phyloP scores from a whole-genome alignment of 352 stramenopile genomes.

The Pythium aquatile region DNA sequence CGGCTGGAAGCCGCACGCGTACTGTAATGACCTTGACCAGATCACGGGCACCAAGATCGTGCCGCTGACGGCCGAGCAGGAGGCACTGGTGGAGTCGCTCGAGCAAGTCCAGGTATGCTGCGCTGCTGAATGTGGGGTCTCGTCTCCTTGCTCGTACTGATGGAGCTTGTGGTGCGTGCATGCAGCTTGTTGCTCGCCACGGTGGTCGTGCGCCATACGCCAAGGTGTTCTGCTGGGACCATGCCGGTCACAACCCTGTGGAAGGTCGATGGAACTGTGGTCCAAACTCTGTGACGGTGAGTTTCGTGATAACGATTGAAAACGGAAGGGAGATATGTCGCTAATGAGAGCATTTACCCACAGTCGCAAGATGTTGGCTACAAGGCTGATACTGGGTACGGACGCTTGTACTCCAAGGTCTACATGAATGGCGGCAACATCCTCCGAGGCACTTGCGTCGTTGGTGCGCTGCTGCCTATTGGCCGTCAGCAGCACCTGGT shows the following conservation, averaged over 20 bases:
- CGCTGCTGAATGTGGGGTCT: neutral
- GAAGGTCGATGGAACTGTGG: constrained; percentile 72
- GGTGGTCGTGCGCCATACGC: constrained; percentile 73
- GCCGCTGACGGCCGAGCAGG: constrained; percentile 57
- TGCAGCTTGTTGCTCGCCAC: constrained; percentile 69
- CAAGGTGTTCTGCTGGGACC: constrained; percentile 78
- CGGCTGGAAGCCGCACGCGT: constrained; percentile 73
- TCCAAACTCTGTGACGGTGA: constrained; percentile 69
- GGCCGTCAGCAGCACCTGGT: constrained; percentile 79
- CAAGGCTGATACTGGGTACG: constrained; percentile 50
- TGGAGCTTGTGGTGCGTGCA: constrained; percentile 1
- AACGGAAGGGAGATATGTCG: neutral
- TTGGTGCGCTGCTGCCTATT: constrained; percentile 68
- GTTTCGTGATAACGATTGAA: constrained; percentile 8
- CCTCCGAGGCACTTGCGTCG: constrained; percentile 66
- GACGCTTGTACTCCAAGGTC: constrained; percentile 74
- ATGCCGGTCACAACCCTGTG: constrained; percentile 65
- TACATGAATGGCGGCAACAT: constrained; percentile 81
- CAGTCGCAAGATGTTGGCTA: constrained; percentile 76
- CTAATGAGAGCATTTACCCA: neutral
- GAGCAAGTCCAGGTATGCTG: constrained; percentile 71
- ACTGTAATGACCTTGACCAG: constrained; percentile 71
- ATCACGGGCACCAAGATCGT: constrained; percentile 61
- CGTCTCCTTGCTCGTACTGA: neutral
- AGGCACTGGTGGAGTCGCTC: constrained; percentile 60